Conservation (phyloP, 2,329 filamentous ascomycete species). For the Paraphaeosphaeria sporulosa region DNA sequence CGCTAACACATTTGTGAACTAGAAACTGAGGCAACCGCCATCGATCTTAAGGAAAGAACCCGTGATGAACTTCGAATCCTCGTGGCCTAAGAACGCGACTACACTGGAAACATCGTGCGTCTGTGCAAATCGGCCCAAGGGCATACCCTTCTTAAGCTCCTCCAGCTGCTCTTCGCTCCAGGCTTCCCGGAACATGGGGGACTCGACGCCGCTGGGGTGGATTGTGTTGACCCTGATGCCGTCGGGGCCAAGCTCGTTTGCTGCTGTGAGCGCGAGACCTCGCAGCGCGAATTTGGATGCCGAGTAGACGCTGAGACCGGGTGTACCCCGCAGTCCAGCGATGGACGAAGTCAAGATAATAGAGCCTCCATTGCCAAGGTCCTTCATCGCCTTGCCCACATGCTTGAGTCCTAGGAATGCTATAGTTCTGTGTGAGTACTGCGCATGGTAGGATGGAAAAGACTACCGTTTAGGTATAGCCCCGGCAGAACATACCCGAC, state of each 20-base stretch:
- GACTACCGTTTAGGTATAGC: neutral
- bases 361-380: conserved; percentile 43
- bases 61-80: conserved; percentile 51
- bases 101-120: conserved; percentile 50
- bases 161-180: conserved; percentile 47
- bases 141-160: conserved; percentile 42
- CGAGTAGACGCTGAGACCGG: conserved; percentile 47
- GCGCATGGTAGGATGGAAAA: neutral
- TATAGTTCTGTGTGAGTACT: conserved; percentile 19
- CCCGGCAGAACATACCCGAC: conserved; percentile 38
- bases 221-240: conserved; percentile 53
- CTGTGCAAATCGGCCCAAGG: conserved; percentile 46
- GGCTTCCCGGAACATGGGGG: conserved; percentile 44
- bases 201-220: conserved; percentile 50
- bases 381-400: conserved; percentile 43
- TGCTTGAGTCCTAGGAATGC: conserved; percentile 51
- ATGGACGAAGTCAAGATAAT: conserved; percentile 52
- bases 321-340: conserved; percentile 49
- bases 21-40: conserved; percentile 39
- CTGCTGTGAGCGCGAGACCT: conserved; percentile 50
- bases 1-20: conserved; percentile 18
- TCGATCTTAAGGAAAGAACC: conserved; percentile 47
- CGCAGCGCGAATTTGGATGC: conserved; percentile 49
- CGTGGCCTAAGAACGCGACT: conserved; percentile 49
- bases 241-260: conserved; percentile 47